Conservation (phyloP, 2,329 filamentous ascomycete genomes). For the Colletotrichum australisinense region DNA sequence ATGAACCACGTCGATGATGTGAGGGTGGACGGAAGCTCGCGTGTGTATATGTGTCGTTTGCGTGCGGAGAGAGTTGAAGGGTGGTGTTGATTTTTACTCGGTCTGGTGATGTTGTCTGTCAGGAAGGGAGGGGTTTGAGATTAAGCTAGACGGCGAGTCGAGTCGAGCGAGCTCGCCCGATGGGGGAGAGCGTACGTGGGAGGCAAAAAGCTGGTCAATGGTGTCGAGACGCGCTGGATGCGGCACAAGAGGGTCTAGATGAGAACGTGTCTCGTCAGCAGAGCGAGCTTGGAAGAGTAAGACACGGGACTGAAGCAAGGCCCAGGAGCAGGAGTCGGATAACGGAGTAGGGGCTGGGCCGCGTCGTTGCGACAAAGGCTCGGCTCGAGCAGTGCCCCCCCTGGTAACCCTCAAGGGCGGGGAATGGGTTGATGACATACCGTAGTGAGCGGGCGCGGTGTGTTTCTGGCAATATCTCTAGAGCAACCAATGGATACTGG, state of each 20-base stretch:
- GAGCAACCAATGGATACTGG: conserved; percentile 53
- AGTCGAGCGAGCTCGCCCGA: conserved; percentile 4
- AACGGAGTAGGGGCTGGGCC: conserved; percentile 11
- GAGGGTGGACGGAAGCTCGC: conserved; percentile 1
- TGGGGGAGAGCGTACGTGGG: conserved; percentile 16
- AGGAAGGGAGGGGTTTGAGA: conserved; percentile 18
- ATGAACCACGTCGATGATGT: conserved; percentile 26
- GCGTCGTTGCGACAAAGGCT: conserved; percentile 32
- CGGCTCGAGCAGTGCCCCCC: conserved; percentile 14
- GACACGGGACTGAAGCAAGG: conserved; percentile 3
- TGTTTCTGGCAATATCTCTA: conserved; percentile 45
- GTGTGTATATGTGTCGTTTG: not conserved
- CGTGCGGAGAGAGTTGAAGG: not conserved
- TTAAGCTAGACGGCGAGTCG: not conserved
- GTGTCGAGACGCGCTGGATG: conserved; percentile 19
- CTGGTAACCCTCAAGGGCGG: conserved; percentile 26
- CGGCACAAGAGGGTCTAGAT: conserved; percentile 32
- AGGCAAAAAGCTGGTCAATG: conserved; percentile 12
- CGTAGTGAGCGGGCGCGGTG: conserved; percentile 48
- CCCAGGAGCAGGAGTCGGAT: conserved; percentile 8
- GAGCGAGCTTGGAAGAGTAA: not conserved
- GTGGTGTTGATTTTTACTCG: conserved; percentile 8
- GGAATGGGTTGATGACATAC: conserved; percentile 41
- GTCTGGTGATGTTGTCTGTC: conserved; percentile 20
- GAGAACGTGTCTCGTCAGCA: conserved; percentile 19